These are phyloP conservation scores for Cladophialophora immunda DNA, from an alignment of 2,329 filamentous ascomycete species.

Conservation along the genomic window DNA sequence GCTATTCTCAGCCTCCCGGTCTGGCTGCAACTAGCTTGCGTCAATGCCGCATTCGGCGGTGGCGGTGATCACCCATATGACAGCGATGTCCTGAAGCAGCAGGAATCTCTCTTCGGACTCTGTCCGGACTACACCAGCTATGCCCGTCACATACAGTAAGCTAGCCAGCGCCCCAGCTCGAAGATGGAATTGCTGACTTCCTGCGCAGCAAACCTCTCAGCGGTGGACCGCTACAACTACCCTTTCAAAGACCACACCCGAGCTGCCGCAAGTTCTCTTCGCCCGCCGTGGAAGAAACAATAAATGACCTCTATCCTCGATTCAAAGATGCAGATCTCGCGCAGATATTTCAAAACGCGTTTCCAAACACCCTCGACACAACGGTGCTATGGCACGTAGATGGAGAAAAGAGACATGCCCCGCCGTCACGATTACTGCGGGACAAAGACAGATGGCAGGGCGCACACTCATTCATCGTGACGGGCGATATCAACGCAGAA, in stretches of 20 bases:
- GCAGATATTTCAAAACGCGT: slow-evolving; percentile 92
- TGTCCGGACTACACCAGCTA: slow-evolving; percentile 45
- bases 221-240: slow-evolving; percentile 78
- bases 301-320: slow-evolving; percentile 78
- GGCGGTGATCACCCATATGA: slow-evolving; percentile 27
- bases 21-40: slow-evolving; percentile 13
- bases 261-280: slow-evolving; percentile 91
- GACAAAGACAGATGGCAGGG: slow-evolving; percentile 78
- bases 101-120: slow-evolving; percentile 33
- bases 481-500: slow-evolving; percentile 90
- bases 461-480: slow-evolving; percentile 90
- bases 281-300: slow-evolving; percentile 85
- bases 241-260: slow-evolving; percentile 82
- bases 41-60: slow-evolving; percentile 12
- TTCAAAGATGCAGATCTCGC: slow-evolving; percentile 89
- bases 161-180: not conserved
- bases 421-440: slow-evolving; percentile 50
- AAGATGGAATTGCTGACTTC: slow-evolving; percentile 17
- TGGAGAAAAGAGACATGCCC: slow-evolving; percentile 53
- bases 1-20: slow-evolving; percentile 11
- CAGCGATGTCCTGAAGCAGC: slow-evolving; percentile 30
- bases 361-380: slow-evolving; percentile 89
- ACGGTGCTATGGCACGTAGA: slow-evolving; percentile 87
- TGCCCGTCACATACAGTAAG: slow-evolving; percentile 40
- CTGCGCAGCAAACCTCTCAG: slow-evolving; percentile 75